A percentile compares a stretch with the other conserved stretches of the same genome.
phyloP scores from a whole-genome alignment of 1,139 yeast species.

The Yamadazyma oceani region DNA sequence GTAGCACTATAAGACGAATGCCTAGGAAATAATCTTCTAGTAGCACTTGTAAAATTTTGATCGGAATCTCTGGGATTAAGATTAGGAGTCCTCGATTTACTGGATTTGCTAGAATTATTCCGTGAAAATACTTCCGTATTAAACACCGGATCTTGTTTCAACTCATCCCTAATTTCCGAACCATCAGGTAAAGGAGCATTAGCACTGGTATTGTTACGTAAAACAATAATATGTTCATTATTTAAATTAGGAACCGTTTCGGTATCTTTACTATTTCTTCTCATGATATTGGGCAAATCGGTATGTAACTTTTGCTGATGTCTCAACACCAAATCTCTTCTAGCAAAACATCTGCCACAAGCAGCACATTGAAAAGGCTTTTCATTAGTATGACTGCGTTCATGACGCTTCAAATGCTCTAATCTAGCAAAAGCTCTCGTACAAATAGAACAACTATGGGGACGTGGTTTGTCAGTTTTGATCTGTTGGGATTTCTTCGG shows the following conservation, averaged over 20 bases:
- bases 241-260: conserved; percentile 11
- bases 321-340: conserved; percentile 48
- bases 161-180: neutral
- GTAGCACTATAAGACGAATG: conserved; percentile 86
- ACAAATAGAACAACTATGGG: conserved; percentile 88
- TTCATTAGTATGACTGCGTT: conserved; percentile 93
- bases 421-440: conserved; percentile 93
- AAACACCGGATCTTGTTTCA: neutral
- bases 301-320: conserved; percentile 47
- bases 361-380: conserved; percentile 75
- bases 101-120: neutral
- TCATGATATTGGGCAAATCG: conserved; percentile 24
- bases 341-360: conserved; percentile 51
- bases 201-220: conserved; percentile 43
- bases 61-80: conserved; percentile 1
- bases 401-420: conserved; percentile 93
- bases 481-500: conserved; percentile 83
- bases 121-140: conserved; percentile 1
- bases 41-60: conserved; percentile 4
- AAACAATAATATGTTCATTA: conserved; percentile 44
- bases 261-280: conserved; percentile 19
- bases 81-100: conserved; percentile 3
- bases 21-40: conserved; percentile 28
- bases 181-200: conserved; percentile 42
- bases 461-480: conserved; percentile 88